phyloP scores from a whole-genome alignment of 1,284 basidiomycete species.

The Marasmius oreades region DNA sequence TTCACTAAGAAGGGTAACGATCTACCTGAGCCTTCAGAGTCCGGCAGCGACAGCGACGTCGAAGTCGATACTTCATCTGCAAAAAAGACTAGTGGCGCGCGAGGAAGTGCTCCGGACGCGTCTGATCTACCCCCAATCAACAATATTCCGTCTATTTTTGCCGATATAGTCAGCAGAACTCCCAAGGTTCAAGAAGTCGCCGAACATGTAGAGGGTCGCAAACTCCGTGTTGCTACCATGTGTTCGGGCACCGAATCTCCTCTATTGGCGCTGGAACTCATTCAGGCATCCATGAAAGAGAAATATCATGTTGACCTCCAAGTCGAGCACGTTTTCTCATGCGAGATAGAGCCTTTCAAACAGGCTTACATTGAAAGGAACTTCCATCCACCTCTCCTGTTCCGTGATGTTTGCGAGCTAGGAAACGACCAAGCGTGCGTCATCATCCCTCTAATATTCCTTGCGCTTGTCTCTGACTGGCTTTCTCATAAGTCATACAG shows the following conservation, averaged over 20 bases:
- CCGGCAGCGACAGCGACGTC: neutral
- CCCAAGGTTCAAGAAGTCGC: constrained; percentile 69
- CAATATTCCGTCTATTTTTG: constrained; percentile 81
- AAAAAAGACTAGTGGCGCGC: constrained; percentile 13
- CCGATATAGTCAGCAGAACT: constrained; percentile 74
- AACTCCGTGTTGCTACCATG: constrained; percentile 94
- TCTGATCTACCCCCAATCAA: constrained; percentile 79
- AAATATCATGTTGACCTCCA: constrained; percentile 65
- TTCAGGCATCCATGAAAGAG: constrained; percentile 71
- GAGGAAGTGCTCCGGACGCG: neutral
- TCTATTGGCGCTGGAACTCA: constrained; percentile 84
- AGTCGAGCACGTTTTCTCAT: constrained; percentile 93
- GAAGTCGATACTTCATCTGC: neutral
- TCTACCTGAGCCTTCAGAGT: neutral
- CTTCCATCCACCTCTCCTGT: constrained; percentile 87
- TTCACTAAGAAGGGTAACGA: constrained; percentile 28
- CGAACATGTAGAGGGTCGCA: constrained; percentile 73
- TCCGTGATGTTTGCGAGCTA: constrained; percentile 92
- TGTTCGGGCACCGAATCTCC: constrained; percentile 97
- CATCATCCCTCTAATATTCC: neutral
- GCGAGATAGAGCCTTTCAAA: constrained; percentile 98
- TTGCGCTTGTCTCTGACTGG: constrained; percentile 14
- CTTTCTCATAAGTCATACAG: constrained; percentile 64
- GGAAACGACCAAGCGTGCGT: constrained; percentile 74
- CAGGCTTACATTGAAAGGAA: constrained; percentile 98